A percentile compares a stretch with the other conserved stretches of the same genome.
These are phyloP conservation scores for Trebouxiophyceae sp. DNA, from an alignment of 163 green algal genomes.

Conservation along the genomic window DNA sequence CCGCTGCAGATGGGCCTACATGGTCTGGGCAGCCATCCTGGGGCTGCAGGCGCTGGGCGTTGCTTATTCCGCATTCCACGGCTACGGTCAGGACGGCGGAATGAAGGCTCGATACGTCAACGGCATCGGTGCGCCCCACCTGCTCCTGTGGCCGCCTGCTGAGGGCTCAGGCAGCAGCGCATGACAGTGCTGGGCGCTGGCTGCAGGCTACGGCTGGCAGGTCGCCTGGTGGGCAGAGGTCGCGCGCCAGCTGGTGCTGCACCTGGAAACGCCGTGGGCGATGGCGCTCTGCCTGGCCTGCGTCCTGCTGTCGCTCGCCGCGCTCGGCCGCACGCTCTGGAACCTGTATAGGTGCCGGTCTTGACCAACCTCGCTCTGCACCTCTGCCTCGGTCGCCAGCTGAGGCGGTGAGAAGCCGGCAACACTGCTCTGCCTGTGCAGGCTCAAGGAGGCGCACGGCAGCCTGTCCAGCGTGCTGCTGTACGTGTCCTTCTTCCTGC, in stretches of 20 bases:
- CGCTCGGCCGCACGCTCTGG: conserved; percentile 21
- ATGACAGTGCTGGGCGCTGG: no score
- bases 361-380: no score
- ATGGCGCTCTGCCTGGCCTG: conserved; percentile 33
- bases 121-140: conserved; percentile 21
- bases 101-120: conserved; percentile 38
- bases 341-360: conserved; percentile 44
- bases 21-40: conserved; percentile 63
- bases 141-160: no score
- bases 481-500: conserved; percentile 47
- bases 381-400: no score
- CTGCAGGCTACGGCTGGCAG: conserved; percentile 46
- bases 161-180: no score
- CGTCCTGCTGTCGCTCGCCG: conserved; percentile 23
- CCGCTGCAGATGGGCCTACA: conserved; percentile 41
- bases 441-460: conserved; percentile 25
- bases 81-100: conserved; percentile 24
- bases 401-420: no score
- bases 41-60: conserved; percentile 39
- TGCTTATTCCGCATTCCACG: conserved; percentile 35
- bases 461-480: conserved; percentile 22
- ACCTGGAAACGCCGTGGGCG: conserved; percentile 23
- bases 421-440: conserved; percentile 13
- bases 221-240: conserved; percentile 40
- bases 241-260: conserved; percentile 47